Evolutionary conservation across 129 eudicot genomes (phyloP).

Genomic region (Deinandra increscens): DNA sequence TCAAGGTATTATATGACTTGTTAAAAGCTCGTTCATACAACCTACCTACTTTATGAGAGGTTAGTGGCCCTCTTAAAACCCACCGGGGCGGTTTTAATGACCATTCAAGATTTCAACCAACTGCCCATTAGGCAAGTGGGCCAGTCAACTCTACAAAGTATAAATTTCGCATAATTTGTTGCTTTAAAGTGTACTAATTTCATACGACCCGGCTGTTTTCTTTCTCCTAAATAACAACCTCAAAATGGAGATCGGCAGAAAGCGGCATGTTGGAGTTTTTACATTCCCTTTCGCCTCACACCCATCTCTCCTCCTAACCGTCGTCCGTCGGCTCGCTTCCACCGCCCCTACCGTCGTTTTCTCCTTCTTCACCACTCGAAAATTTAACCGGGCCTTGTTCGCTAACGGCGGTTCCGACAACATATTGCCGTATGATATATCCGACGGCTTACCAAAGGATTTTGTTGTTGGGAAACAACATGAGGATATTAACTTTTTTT

Average conservation of each 20-base stretch:
- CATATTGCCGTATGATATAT: conserved; percentile 37
- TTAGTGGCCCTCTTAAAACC: no score
- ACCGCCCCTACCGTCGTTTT: conserved; percentile 41
- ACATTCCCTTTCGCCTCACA: conserved; percentile 68
- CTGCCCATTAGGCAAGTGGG: no score
- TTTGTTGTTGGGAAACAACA: conserved; percentile 38
- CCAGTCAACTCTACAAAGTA: no score
- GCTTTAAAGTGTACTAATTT: no score
- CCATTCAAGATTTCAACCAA: no score
- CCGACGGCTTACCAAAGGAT: conserved; percentile 52
- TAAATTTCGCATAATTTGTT: no score
- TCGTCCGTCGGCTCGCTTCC: conserved; percentile 43
- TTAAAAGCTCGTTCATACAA: no score
- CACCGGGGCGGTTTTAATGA: no score
- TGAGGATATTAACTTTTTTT: conserved; percentile 47
- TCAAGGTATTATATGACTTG: no score
- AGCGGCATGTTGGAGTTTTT: conserved; percentile 49
- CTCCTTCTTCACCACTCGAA: conserved; percentile 43
- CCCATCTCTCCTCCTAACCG: conserved; percentile 45
- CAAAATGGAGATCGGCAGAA: conserved; percentile 24
- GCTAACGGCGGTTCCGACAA: conserved; percentile 16
- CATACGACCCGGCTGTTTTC: neutral
- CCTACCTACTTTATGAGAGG: no score
- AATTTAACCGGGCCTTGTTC: conserved; percentile 29
- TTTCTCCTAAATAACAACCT: neutral